phyloP scores from a whole-genome alignment of 2,329 filamentous ascomycete genomes.

The Fusarium floridanum region DNA sequence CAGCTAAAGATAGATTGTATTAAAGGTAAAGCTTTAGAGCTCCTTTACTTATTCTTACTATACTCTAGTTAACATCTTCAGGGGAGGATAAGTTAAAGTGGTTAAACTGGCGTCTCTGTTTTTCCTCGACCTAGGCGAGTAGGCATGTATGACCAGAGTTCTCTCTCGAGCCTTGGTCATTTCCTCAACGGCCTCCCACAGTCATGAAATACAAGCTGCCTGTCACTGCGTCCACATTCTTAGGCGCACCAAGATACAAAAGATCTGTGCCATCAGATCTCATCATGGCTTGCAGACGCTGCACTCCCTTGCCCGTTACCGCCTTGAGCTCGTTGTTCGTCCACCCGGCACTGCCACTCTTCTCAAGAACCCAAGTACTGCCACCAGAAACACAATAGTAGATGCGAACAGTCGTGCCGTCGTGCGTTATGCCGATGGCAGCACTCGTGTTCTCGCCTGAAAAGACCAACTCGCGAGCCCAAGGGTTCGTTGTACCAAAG shows the following conservation, averaged over 20 bases:
- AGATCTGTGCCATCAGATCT: slow-evolving; percentile 25
- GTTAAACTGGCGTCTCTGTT: too few species aligned
- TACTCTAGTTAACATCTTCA: not conserved
- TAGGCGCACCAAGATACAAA: slow-evolving; percentile 24
- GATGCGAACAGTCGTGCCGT: slow-evolving; percentile 32
- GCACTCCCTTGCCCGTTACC: slow-evolving; percentile 13
- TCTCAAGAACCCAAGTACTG: slow-evolving; percentile 36
- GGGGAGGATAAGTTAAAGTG: not conserved
- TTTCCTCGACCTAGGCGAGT: not conserved
- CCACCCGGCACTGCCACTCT: slow-evolving; percentile 8
- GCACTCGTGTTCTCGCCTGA: slow-evolving; percentile 31
- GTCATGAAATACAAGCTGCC: slow-evolving; percentile 28
- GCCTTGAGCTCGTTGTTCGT: slow-evolving; percentile 23
- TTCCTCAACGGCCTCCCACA: slow-evolving; percentile 3
- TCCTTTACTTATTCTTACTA: not conserved
- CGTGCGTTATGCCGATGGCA: slow-evolving; percentile 33
- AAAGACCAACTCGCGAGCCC: slow-evolving; percentile 35
- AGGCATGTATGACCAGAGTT: not conserved
- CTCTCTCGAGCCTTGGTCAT: not conserved
- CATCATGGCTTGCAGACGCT: slow-evolving; percentile 25
- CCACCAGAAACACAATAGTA: slow-evolving; percentile 36
- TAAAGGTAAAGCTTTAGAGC: not conserved
- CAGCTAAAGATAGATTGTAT: not conserved
- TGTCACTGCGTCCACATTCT: slow-evolving; percentile 23
- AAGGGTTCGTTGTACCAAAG: slow-evolving; percentile 26